A percentile compares a stretch with the other conserved stretches of the same genome.
Evolutionary conservation across 441 rosid species (phyloP).

Genomic region (Hura crepitans): DNA sequence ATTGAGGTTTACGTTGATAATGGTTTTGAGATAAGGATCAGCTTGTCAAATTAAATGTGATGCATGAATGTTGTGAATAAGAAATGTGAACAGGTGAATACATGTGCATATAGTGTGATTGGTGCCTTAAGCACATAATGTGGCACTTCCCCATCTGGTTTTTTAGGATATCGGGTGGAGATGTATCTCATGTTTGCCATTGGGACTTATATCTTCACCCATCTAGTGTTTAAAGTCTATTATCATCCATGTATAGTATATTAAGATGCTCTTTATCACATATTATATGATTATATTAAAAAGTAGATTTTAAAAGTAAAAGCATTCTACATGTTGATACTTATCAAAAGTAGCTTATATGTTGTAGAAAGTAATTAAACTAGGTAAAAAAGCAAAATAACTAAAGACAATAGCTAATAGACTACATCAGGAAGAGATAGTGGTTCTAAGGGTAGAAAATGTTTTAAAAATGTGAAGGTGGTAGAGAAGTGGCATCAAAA

Average conservation of each 20-base stretch:
- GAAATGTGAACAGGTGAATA: no score
- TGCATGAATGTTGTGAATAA: no score
- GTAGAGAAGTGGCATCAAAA: slow-evolving; percentile 71
- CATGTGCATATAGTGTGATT: no score
- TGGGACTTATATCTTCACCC: slow-evolving; percentile 90
- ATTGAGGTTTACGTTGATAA: no score
- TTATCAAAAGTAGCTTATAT: slow-evolving; percentile 16
- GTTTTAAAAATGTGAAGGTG: slow-evolving; percentile 92
- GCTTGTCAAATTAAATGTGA: no score
- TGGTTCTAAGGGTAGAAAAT: slow-evolving; percentile 90
- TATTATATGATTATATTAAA: slow-evolving; percentile 2
- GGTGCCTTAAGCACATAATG: no score
- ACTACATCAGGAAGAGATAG: slow-evolving; percentile 93
- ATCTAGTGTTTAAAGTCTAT: slow-evolving; percentile 96
- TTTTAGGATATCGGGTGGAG: slow-evolving; percentile 99
- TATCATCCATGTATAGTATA: slow-evolving; percentile 92
- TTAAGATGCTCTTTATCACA: slow-evolving; percentile 51
- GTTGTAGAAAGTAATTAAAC: slow-evolving; percentile 91
- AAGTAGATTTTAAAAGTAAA: background rate
- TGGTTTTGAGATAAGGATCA: no score
- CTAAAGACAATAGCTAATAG: slow-evolving; percentile 91
- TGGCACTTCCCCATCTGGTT: no score
- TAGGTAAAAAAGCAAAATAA: slow-evolving; percentile 93
- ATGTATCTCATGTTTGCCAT: slow-evolving; percentile 85
- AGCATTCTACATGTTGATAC: slow-evolving; percentile 5